Evolutionary conservation across 768 basidiomycete species (phyloP).

Genomic region (Galerina sulciceps): DNA sequence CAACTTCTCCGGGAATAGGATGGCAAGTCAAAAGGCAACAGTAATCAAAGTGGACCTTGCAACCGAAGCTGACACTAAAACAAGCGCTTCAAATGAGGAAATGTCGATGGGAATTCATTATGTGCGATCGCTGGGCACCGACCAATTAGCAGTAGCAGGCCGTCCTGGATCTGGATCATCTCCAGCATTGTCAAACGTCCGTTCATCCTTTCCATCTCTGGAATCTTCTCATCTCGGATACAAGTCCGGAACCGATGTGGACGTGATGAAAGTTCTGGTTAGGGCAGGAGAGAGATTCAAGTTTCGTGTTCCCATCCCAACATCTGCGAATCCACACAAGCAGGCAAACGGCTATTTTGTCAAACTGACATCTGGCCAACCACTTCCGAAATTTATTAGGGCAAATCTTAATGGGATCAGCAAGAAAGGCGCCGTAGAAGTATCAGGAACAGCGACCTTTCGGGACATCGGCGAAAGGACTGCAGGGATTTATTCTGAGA

Average conservation of each 20-base stretch:
- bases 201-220: slow-evolving; percentile 67
- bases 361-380: slow-evolving; percentile 52
- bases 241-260: slow-evolving; percentile 29
- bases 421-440: slow-evolving; percentile 54
- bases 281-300: slow-evolving; percentile 63
- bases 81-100: slow-evolving; percentile 60
- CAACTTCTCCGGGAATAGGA: slow-evolving; percentile 41
- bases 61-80: slow-evolving; percentile 31
- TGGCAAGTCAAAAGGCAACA: slow-evolving; percentile 69
- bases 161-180: slow-evolving; percentile 29
- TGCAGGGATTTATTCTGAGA: slow-evolving; percentile 57
- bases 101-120: slow-evolving; percentile 73
- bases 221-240: slow-evolving; percentile 59
- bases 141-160: slow-evolving; percentile 33
- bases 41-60: slow-evolving; percentile 40
- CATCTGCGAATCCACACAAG: slow-evolving; percentile 16
- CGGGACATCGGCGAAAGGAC: slow-evolving; percentile 57
- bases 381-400: slow-evolving; percentile 60
- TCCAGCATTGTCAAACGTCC: slow-evolving; percentile 40
- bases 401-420: slow-evolving; percentile 50
- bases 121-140: slow-evolving; percentile 69
- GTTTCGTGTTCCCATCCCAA: slow-evolving; percentile 53
- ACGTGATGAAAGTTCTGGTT: slow-evolving; percentile 49
- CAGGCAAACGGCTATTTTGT: slow-evolving; percentile 46
- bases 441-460: slow-evolving; percentile 55